Evolutionary conservation across 2,329 filamentous ascomycete genomes (phyloP).

Genomic region (Westerdykella sp.): DNA sequence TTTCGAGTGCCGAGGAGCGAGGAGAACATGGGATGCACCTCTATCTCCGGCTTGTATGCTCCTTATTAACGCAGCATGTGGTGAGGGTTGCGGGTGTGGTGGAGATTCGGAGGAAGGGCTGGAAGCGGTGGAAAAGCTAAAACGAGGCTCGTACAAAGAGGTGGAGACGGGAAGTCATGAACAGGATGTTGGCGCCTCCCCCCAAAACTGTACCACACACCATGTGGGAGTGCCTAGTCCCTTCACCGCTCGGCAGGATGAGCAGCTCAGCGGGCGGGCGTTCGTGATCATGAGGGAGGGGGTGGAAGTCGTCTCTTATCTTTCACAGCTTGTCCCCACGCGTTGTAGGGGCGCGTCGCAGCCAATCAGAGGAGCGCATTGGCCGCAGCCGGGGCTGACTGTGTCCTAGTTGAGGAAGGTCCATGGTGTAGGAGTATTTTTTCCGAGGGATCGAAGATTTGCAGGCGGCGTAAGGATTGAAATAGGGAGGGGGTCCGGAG

Average conservation of each 20-base stretch:
- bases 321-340: background rate
- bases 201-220: background rate
- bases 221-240: background rate
- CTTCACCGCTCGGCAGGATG: background rate
- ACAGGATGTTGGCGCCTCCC: background rate
- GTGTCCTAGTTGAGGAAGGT: too few relatives aligned
- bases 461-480: too few relatives aligned
- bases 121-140: conserved; percentile 3
- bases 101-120: background rate
- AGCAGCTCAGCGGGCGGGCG: background rate
- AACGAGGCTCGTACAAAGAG: background rate
- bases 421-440: too few relatives aligned
- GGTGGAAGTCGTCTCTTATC: conserved; percentile 4
- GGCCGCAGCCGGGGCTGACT: too few relatives aligned
- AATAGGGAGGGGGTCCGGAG: too few relatives aligned
- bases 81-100: background rate
- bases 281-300: background rate
- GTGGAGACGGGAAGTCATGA: background rate
- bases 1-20: conserved; percentile 31
- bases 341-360: too few relatives aligned
- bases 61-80: background rate
- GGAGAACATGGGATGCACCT: conserved; percentile 31
- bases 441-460: too few relatives aligned
- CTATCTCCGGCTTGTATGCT: conserved; percentile 4
- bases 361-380: too few relatives aligned